phyloP scores from a whole-genome alignment of 208 protist genomes.

The Leishmania lainsoni region DNA sequence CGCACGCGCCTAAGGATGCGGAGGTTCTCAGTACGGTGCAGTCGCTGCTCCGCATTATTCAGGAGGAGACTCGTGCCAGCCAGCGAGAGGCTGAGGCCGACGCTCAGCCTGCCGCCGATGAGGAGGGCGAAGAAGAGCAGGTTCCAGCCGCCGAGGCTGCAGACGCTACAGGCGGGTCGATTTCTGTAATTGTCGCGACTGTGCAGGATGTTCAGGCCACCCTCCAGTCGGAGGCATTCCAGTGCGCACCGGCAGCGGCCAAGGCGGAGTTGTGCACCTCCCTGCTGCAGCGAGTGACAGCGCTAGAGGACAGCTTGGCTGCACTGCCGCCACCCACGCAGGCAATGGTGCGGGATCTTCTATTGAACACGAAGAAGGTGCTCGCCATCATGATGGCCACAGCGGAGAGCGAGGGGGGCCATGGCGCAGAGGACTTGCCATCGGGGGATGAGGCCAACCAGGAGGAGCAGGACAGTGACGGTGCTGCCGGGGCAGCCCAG shows the following conservation, averaged over 20 bases:
- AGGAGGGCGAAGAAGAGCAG: background rate
- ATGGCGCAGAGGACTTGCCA: background rate
- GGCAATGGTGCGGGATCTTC: slow-evolving; percentile 16
- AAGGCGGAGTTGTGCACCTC: slow-evolving; percentile 16
- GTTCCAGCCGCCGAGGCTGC: background rate
- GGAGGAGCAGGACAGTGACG: background rate
- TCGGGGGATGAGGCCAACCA: background rate
- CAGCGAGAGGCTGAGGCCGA: background rate
- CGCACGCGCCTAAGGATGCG: background rate
- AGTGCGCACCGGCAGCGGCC: slow-evolving; percentile 16
- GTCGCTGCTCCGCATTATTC: slow-evolving; percentile 11
- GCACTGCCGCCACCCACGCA: slow-evolving; percentile 14
- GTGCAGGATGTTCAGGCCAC: slow-evolving; percentile 22
- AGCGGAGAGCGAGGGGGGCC: background rate
- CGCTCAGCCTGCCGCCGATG: background rate
- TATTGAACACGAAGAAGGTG: slow-evolving; percentile 15
- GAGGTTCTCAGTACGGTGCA: slow-evolving; percentile 19
- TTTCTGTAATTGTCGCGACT: slow-evolving; percentile 15
- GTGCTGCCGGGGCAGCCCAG: background rate
- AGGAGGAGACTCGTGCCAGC: slow-evolving; percentile 5
- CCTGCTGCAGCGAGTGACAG: slow-evolving; percentile 12
- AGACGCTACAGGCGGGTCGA: background rate
- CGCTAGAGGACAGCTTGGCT: slow-evolving; percentile 9
- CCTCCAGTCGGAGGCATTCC: slow-evolving; percentile 24
- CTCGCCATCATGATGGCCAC: background rate